phyloP scores from a whole-genome alignment of 192 early-diverging fungal genomes.

The Glomus cerebriforme region DNA sequence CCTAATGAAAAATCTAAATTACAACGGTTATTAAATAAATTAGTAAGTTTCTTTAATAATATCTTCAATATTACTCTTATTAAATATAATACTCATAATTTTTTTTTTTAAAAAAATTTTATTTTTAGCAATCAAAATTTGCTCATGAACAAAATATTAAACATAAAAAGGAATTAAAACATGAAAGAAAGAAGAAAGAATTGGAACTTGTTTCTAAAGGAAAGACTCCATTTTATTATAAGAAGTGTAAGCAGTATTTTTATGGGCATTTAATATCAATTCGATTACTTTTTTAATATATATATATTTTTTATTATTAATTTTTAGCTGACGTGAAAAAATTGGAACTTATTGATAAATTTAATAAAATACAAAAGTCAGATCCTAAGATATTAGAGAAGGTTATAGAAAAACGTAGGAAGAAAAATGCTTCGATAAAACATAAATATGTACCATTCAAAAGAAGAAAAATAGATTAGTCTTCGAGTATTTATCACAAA shows the following conservation, averaged over 20 bases:
- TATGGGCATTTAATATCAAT: neutral
- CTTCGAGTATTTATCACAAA: no score
- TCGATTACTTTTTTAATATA: no score
- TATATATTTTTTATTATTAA: neutral
- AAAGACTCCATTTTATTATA: constrained; percentile 94
- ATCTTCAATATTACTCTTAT: no score
- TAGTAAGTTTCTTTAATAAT: constrained; percentile 53
- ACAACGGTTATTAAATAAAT: constrained; percentile 57
- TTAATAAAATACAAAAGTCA: constrained; percentile 62
- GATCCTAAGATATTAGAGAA: constrained; percentile 78
- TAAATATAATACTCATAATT: neutral
- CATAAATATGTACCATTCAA: constrained; percentile 66
- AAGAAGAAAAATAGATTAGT: constrained; percentile 43
- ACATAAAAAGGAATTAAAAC: constrained; percentile 62
- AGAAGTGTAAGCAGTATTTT: constrained; percentile 65
- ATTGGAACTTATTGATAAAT: constrained; percentile 85
- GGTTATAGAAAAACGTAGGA: constrained; percentile 89
- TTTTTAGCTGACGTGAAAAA: constrained; percentile 74
- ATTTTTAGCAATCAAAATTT: constrained; percentile 47
- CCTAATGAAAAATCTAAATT: constrained; percentile 60
- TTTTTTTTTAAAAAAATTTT: neutral
- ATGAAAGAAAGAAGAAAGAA: constrained; percentile 82
- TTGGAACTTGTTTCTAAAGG: constrained; percentile 78
- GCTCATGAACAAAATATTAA: constrained; percentile 51
- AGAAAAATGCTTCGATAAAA: constrained; percentile 90